Evolutionary conservation across 225 moss, liverwort and hornwort species (phyloP).

Genomic region (Physcomitrium patens): DNA sequence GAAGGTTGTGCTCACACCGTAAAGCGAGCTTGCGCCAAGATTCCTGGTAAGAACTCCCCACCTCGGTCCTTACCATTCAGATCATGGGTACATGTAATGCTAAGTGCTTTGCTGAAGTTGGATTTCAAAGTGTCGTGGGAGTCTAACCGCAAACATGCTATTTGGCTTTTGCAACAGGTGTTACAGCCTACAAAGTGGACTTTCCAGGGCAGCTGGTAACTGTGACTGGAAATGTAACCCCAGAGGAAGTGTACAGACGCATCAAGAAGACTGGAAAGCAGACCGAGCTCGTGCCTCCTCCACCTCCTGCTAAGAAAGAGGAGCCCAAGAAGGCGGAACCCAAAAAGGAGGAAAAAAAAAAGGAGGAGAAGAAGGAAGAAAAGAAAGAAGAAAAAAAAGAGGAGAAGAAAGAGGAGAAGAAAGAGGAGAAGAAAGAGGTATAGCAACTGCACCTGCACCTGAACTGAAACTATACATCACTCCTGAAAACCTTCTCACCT

Average conservation of each 20-base stretch:
- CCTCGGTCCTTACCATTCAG: neutral
- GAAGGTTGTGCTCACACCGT: constrained; percentile 28
- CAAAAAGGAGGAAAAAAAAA: neutral
- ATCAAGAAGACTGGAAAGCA: constrained; percentile 29
- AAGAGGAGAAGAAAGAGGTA: constrained; percentile 9
- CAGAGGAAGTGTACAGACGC: constrained; percentile 25
- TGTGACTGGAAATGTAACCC: constrained; percentile 23
- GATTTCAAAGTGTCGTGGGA: neutral
- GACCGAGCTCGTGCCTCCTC: constrained; percentile 22
- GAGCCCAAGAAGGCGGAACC: constrained; percentile 10
- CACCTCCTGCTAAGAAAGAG: constrained; percentile 19
- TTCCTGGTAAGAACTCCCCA: constrained; percentile 1
- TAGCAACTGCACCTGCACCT: too few relatives aligned
- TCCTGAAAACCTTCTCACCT: neutral
- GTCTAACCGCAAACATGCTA: neutral
- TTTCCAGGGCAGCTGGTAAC: constrained; percentile 19
- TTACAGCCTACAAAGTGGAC: constrained; percentile 5
- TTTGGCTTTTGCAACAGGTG: constrained; percentile 2
- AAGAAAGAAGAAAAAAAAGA: constrained; percentile 28
- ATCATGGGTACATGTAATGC: neutral
- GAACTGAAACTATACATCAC: too few relatives aligned
- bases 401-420: constrained; percentile 15
- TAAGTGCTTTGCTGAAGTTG: neutral
- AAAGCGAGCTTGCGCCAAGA: constrained; percentile 24
- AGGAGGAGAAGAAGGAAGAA: constrained; percentile 20